Evolutionary conservation across 495 filamentous ascomycete species (phyloP).

Genomic region (Penicillium bialowiezense): DNA sequence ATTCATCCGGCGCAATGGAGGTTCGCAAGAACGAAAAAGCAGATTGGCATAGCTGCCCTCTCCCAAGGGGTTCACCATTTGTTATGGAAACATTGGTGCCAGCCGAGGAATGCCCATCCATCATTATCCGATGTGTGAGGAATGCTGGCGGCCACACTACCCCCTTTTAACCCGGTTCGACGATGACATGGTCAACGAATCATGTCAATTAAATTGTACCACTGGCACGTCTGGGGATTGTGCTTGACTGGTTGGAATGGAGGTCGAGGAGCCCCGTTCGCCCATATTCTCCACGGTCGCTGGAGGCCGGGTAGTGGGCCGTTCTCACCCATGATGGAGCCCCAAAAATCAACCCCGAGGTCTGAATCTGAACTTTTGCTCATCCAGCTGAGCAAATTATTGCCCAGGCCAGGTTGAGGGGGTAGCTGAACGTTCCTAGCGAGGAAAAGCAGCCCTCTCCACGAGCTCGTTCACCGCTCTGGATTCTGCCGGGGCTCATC

Average conservation of each 20-base stretch:
- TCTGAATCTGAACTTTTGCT: too few relatives aligned
- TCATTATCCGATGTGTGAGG: conserved; percentile 27
- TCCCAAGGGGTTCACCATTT: conserved; percentile 19
- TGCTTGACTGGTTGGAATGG: conserved; percentile 6
- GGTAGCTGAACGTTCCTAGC: too few relatives aligned
- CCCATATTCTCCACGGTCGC: too few relatives aligned
- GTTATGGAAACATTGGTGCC: conserved; percentile 33
- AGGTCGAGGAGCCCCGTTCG: too few relatives aligned
- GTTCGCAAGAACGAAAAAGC: conserved; percentile 10
- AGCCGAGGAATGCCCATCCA: conserved; percentile 36
- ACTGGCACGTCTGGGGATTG: not conserved
- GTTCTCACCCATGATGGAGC: too few relatives aligned
- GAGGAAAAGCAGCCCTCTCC: too few relatives aligned
- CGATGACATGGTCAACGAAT: conserved; percentile 4
- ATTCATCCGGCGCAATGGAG: conserved; percentile 12
- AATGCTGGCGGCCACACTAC: conserved; percentile 34
- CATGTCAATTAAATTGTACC: not conserved
- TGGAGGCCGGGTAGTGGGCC: too few relatives aligned
- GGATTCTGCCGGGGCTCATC: too few relatives aligned
- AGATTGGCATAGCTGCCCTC: conserved; percentile 8
- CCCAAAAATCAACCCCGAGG: too few relatives aligned
- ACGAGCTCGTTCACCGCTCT: too few relatives aligned
- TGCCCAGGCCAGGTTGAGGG: too few relatives aligned
- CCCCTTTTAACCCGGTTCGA: conserved; percentile 7
- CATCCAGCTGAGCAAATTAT: too few relatives aligned